Evolutionary conservation across 2,329 filamentous ascomycete genomes (phyloP).

Genomic region (Alternaria gansuensis): DNA sequence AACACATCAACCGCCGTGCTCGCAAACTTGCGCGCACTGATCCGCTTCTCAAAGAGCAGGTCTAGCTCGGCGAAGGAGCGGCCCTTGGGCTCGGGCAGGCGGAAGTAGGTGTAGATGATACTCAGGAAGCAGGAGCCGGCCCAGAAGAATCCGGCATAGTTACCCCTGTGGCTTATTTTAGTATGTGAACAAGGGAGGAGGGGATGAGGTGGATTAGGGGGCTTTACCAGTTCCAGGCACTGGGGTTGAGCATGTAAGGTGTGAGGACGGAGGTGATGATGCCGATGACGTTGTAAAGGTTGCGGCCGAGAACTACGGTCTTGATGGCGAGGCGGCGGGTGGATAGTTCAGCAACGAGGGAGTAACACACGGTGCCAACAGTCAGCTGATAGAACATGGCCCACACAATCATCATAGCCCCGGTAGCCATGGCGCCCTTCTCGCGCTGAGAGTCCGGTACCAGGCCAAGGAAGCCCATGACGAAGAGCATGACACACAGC

Average conservation of each 20-base stretch:
- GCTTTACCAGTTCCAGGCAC: conserved; percentile 73
- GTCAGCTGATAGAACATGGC: conserved; percentile 77
- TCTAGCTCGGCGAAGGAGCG: conserved; percentile 88
- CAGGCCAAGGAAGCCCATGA: conserved; percentile 84
- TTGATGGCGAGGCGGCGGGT: conserved; percentile 87
- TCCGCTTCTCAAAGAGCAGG: conserved; percentile 77
- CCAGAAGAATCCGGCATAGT: conserved; percentile 90
- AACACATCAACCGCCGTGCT: conserved; percentile 66
- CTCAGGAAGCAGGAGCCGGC: conserved; percentile 81
- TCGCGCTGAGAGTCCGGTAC: conserved; percentile 68
- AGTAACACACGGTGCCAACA: conserved; percentile 90
- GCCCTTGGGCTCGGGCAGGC: conserved; percentile 80
- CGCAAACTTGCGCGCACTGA: conserved; percentile 78
- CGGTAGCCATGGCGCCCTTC: conserved; percentile 76
- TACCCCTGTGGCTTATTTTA: conserved; percentile 63
- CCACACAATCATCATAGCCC: conserved; percentile 74
- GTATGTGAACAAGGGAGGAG: not conserved
- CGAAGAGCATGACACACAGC: conserved; percentile 77
- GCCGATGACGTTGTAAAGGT: conserved; percentile 77
- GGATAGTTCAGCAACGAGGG: conserved; percentile 83
- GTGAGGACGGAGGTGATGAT: conserved; percentile 85
- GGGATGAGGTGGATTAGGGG: not conserved
- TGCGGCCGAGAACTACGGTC: conserved; percentile 85
- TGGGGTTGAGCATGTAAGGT: conserved; percentile 91
- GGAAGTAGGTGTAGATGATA: conserved; percentile 82